phyloP scores from a whole-genome alignment of 1,284 basidiomycete species.

The Ganoderma leucocontextum region DNA sequence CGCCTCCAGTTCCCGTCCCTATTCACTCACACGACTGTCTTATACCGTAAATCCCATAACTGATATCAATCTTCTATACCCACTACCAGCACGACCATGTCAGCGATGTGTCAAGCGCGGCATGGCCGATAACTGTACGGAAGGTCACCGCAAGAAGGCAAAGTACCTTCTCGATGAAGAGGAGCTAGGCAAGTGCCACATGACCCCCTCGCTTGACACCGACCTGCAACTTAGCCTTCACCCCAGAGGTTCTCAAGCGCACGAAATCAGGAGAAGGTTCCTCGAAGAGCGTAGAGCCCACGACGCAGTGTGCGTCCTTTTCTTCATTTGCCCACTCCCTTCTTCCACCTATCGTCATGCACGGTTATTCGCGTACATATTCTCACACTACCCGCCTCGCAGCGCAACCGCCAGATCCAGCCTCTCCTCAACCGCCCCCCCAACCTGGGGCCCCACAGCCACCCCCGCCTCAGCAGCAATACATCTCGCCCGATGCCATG shows the following conservation, averaged over 20 bases:
- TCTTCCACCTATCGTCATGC: not conserved
- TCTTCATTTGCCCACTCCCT: conserved; percentile 19
- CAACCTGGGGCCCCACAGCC: conserved; percentile 21
- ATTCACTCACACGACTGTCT: conserved; percentile 13
- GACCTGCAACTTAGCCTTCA: conserved; percentile 34
- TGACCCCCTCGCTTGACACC: conserved; percentile 30
- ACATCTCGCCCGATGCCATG: conserved; percentile 61
- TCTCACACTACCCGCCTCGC: conserved; percentile 21
- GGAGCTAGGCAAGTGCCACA: conserved; percentile 76
- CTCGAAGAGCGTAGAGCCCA: conserved; percentile 39
- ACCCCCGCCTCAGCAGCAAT: conserved; percentile 33
- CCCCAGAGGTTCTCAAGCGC: conserved; percentile 66
- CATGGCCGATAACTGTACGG: conserved; percentile 87
- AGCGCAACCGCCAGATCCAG: conserved; percentile 20
- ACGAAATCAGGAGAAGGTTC: conserved; percentile 50
- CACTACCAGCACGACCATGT: conserved; percentile 84
- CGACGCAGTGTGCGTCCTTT: conserved; percentile 42
- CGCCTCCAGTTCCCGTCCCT: not conserved
- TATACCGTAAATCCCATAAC: conserved; percentile 8
- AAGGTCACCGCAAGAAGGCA: conserved; percentile 97
- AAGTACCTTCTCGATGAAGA: conserved; percentile 96
- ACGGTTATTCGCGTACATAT: not conserved
- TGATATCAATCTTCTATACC: conserved; percentile 26
- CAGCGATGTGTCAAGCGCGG: conserved; percentile 95
- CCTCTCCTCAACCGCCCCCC: conserved; percentile 24